Evolutionary conservation across 23 red algal species (phyloP), one percentile per base, ranked within the genome.

Genomic region (Gracilaria caudata): DNA sequence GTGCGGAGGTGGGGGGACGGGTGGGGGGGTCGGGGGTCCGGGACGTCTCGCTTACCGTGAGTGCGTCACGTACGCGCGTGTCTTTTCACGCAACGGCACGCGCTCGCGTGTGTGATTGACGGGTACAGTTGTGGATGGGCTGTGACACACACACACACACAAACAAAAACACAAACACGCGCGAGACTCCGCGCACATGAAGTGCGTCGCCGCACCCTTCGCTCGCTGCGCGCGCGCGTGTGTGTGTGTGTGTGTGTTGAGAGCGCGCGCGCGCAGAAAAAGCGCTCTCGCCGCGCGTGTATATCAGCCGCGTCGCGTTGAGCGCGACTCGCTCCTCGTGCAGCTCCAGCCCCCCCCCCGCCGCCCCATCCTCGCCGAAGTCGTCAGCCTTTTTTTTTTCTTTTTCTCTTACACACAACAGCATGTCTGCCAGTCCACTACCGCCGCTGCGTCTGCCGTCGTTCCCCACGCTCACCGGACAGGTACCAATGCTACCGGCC

Each of bases 401-500:
- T 29, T 6, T 10, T 23, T 1, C 35, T 40, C 36, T 7, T 10
- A 51, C 39, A 8, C 45, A 35, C 46, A 38, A n/a, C n/a, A n/a
- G n/a, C n/a, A 35, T 35, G 28, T 17, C 10, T 25, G 36, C 54
- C 54, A 59, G 51, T 30, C 24, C 58, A 7, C 77, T 81, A 33
- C 77, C 77, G 47, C 54, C 58, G 40, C 47, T 81, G n/a, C 45
- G 54, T 10, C 54, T 64, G 54, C 54, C 77, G 54, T 38, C 77
- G 54, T 51, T 81, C 39, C 77, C 19, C 25, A 38, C 77, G 54
- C 58, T 37, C 75, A 37, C 75, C 37, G n/a, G 17, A 44, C 43
- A 51, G 44, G 5, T 39, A 16, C 75, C 75, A 26, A 44, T 38
- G 75, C 6, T 45, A 45, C 75, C 47, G 75, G 5, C 20, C 45